A percentile compares a stretch with the other conserved stretches of the same genome.
Conservation (phyloP, 805 yeast species). For the Teunomyces aglyptinius region DNA sequence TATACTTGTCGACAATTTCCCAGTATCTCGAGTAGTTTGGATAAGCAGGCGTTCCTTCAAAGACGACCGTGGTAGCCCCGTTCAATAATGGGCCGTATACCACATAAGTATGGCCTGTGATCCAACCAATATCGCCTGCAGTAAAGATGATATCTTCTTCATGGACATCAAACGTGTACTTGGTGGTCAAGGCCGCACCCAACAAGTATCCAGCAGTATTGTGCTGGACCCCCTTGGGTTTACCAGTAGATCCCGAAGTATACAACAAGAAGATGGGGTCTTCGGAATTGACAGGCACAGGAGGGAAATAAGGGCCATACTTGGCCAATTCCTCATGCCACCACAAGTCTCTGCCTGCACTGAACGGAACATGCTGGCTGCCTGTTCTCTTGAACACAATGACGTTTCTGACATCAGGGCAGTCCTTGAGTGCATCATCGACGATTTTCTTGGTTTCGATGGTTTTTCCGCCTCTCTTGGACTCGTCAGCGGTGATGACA, state of each 20-base stretch:
- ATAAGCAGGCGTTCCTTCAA: slow-evolving; percentile 97
- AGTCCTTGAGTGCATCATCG: slow-evolving; percentile 81
- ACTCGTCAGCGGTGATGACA: slow-evolving; percentile 92
- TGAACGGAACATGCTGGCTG: slow-evolving; percentile 65
- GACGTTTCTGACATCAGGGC: slow-evolving; percentile 77
- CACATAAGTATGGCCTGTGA: slow-evolving; percentile 96
- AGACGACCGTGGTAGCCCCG: slow-evolving; percentile 90
- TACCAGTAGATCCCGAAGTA: slow-evolving; percentile 97
- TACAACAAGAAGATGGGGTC: slow-evolving; percentile 94
- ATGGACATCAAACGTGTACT: slow-evolving; percentile 91
- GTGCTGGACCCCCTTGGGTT: slow-evolving; percentile 98
- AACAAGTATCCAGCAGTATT: slow-evolving; percentile 91
- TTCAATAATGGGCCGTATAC: slow-evolving; percentile 85
- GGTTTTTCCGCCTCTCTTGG: slow-evolving; percentile 92
- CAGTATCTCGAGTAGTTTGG: slow-evolving; percentile 95
- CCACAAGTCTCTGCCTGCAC: slow-evolving; percentile 82
- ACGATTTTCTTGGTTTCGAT: slow-evolving; percentile 91
- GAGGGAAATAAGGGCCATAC: slow-evolving; percentile 83
- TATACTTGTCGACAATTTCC: slow-evolving; percentile 90
- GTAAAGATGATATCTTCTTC: slow-evolving; percentile 86
- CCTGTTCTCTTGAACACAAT: slow-evolving; percentile 90
- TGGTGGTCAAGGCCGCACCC: slow-evolving; percentile 89
- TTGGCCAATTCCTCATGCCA: slow-evolving; percentile 90
- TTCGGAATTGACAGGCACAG: slow-evolving; percentile 83
- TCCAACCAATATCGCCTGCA: slow-evolving; percentile 99